Evolutionary conservation across 768 basidiomycete species (phyloP), one percentile per base, ranked within the genome.

Genomic region (Mycena amicta): DNA sequence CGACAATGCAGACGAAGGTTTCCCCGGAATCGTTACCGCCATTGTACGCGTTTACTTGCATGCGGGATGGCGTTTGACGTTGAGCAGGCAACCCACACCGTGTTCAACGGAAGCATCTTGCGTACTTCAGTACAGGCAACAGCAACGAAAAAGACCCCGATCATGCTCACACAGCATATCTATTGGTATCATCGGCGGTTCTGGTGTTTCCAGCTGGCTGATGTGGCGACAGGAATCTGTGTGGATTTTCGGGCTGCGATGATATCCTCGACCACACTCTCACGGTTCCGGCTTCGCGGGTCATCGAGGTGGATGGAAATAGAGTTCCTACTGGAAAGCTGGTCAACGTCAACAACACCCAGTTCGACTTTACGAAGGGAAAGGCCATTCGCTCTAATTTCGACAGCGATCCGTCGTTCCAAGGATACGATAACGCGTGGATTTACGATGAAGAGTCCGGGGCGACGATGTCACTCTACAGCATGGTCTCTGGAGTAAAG

Each of bases 101-200:
- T 83, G 2, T 69, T 67, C 37, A 75, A 81, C 52, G 76, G 75
- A 2, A 80, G 81, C 16, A 66, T 75, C 5, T 67, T 82, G 41
- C 69, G 73, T 27, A 81, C 79, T 1, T 68, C 65, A 3, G 69
- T 84, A n/a, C 72, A 74, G 31, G 82, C 82, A 1, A 75, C 70
- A 5, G 79, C 82, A 0, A 77, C 79, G 0, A 68, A 83, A 62
- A 72, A 77, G 77, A 84, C 83, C 2, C 83, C 83, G 0, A 82
- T 84, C 52, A 82, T 84, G 83, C 66, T 83, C 27, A 83, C 82
- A 0, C 80, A 81, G 55, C 83, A 84, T 60, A 73, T 80, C 29
- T 85, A 83, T 65, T 82, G 80, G 82, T 80, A 41, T 18, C 68
- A 52, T 8, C 28, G 31, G 27, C 46, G 3, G 51, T 31, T 39